Base-by-base conservation (phyloP, 2,329 filamentous ascomycete genomes). In the Rhynchosporium graminicola region DNA sequence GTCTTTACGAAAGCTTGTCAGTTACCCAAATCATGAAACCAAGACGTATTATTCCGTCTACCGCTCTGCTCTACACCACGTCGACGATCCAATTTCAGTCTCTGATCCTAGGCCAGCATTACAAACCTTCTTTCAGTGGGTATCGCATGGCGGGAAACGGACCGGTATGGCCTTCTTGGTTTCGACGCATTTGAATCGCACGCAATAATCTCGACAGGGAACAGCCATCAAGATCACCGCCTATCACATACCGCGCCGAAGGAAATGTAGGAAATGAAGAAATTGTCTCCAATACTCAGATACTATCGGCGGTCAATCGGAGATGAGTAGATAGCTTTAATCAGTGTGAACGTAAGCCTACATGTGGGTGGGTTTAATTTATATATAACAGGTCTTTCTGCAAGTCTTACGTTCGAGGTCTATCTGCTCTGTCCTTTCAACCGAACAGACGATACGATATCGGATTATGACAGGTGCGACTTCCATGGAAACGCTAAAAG, bases 221-320 rank as follows among this genome's bases (percentile, higher is more conserved):
- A 54, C n/a, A 42, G 51, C 51, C 51, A 54, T 54, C 51, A 54
- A 42, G 51, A 33, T 54, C 20, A 40, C 51, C 51, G 33, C 33
- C 38, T 54, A 54, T 54, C 33, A 33, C 51, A 40, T 36, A 36
- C 51, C 29, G 36, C 13, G 33, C 36, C 40, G n/a, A 13, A 36
- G 9, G 33, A 36, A 10, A 36, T 36, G 20, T 20, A 36, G 9
- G 33, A 36, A 10, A 36, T 36, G 12, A 29, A 31, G 4, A 31
- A 50, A 50, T 2, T 13, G 20, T 6, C 4, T 54, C n/a, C 13
- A n/a, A 0, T 42, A 12, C 20, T 40, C 51, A 42, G 29, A 15
- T 28, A n/a, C 8, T 4, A 3, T 36, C 20, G 20, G 36, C 20
- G 20, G n/a, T 26, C n/a, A 54, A 36, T 54, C 51, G 51, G 51